phyloP scores from a whole-genome alignment of 139 green algal species.

The Auxenochlorella pyrenoidosa region DNA sequence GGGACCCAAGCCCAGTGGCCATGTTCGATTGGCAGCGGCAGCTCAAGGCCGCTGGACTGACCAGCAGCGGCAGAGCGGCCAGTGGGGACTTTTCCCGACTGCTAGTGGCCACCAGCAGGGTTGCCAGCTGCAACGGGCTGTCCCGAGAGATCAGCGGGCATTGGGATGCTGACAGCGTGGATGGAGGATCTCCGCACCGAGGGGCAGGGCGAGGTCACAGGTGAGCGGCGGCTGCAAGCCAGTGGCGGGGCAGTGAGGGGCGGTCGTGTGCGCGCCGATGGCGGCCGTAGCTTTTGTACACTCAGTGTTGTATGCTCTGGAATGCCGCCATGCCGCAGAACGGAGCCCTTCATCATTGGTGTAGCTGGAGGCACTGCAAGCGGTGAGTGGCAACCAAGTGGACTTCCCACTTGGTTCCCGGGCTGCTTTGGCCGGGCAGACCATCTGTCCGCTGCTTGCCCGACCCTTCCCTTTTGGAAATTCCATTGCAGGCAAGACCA shows the following conservation, averaged over 20 bases:
- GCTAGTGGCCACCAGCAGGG: background rate
- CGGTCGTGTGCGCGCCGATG: too few relatives aligned
- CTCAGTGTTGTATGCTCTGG: background rate
- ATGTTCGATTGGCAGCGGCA: conserved; percentile 7
- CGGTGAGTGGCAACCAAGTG: conserved; percentile 1
- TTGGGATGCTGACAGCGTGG: background rate
- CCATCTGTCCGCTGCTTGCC: background rate
- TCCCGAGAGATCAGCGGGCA: background rate
- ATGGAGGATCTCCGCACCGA: conserved; percentile 2
- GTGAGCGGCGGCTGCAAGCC: background rate
- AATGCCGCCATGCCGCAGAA: background rate
- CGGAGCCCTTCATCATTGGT: conserved; percentile 40
- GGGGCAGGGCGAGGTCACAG: background rate
- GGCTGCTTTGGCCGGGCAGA: too few relatives aligned
- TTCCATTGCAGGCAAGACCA: conserved; percentile 88
- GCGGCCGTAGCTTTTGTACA: too few relatives aligned
- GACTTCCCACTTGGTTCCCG: too few relatives aligned
- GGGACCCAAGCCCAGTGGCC: background rate
- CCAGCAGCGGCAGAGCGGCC: background rate
- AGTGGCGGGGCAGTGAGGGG: too few relatives aligned
- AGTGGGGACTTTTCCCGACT: background rate
- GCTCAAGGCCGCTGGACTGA: background rate
- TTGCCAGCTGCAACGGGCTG: background rate
- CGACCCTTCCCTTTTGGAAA: too few relatives aligned
- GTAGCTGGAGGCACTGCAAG: conserved; percentile 40